A percentile compares a stretch with the other conserved stretches of the same genome.
Conservation (phyloP, 257 asterid species). For the Misopates orontium region DNA sequence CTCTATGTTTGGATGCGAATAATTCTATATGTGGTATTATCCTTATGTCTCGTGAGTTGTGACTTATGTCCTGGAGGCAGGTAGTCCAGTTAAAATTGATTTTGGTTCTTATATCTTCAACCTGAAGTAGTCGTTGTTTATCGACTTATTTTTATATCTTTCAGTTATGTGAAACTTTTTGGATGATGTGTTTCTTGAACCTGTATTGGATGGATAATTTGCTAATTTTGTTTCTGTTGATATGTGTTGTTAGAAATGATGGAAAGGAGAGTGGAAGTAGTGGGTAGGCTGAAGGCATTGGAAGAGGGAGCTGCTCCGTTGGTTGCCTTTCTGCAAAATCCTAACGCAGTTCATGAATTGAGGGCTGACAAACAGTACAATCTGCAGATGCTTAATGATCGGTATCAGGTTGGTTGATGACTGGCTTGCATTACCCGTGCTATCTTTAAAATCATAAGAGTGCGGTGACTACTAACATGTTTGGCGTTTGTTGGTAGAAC, state of each 20-base stretch:
- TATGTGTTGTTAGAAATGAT: conserved; percentile 63
- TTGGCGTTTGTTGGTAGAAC: not conserved
- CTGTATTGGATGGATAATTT: too few relatives aligned
- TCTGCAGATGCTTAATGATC: conserved; percentile 88
- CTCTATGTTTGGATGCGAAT: too few relatives aligned
- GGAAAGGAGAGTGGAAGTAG: conserved; percentile 93
- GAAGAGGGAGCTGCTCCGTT: conserved; percentile 95
- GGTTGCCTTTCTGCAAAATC: conserved; percentile 77
- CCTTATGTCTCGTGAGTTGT: too few relatives aligned
- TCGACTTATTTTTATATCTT: too few relatives aligned
- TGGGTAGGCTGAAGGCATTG: conserved; percentile 79
- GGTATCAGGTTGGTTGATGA: conserved; percentile 69
- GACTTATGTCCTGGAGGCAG: too few relatives aligned
- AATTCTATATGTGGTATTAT: too few relatives aligned
- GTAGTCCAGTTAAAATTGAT: too few relatives aligned
- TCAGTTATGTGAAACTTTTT: too few relatives aligned
- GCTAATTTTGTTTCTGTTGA: conserved; percentile 10
- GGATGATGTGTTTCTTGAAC: too few relatives aligned
- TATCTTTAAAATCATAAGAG: conserved; percentile 4
- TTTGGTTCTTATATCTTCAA: too few relatives aligned
- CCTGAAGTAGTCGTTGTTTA: too few relatives aligned
- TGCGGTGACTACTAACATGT: not conserved
- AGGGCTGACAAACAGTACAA: conserved; percentile 92
- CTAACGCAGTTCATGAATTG: conserved; percentile 82
- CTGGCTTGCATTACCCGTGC: not conserved